Base-by-base conservation (phyloP, 2,329 filamentous ascomycete genomes). In the Xylariaceae sp. region DNA sequence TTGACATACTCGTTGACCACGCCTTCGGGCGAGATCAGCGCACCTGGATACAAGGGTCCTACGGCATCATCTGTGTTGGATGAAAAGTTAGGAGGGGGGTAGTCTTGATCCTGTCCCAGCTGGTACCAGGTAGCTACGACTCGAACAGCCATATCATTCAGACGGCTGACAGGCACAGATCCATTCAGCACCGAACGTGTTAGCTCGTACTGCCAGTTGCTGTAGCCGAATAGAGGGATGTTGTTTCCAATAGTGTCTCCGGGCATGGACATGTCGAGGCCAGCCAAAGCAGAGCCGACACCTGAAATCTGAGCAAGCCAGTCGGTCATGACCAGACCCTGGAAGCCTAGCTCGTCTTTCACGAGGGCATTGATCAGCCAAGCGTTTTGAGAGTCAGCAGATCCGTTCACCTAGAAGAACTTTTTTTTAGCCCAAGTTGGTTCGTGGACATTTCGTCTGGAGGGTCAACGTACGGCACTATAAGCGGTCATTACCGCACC, bases 401-500 rank as follows among this genome's bases (percentile, higher is more conserved):
- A 82, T 38, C 80, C 78, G 54, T 87, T 86, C 42, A 85, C 70
- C 69, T 79, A 74, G 53, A 32, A 8, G 9, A 17, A 13, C 19
- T 13, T n/a, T 16, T n/a, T 19, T 13, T n/a, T 16, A 13, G 29
- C 22, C 47, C 6, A 26, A 26, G 6, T 19, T 32, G n/a, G 13
- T 38, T 15, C 41, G 33, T 49, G 35, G 44, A 30, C 26, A 17
- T 7, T 24, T 19, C 16, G 4, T 12, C 31, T 33, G 9, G 18
- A 26, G 7, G 4, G 29, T 13, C 4, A 32, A 45, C 55, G 34
- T 47, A 69, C 64, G 54, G 79, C 79, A 57, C 87, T 85, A 52
- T 95, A 95, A 2, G 81, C 79, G 59, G 87, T 89, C 89, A 95
- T 94, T 39, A 94, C 71, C 7, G 83, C 83, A 1, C 79, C 85